phyloP scores from a whole-genome alignment of 441 rosid species.

The Rhodomyrtus psidioides region DNA sequence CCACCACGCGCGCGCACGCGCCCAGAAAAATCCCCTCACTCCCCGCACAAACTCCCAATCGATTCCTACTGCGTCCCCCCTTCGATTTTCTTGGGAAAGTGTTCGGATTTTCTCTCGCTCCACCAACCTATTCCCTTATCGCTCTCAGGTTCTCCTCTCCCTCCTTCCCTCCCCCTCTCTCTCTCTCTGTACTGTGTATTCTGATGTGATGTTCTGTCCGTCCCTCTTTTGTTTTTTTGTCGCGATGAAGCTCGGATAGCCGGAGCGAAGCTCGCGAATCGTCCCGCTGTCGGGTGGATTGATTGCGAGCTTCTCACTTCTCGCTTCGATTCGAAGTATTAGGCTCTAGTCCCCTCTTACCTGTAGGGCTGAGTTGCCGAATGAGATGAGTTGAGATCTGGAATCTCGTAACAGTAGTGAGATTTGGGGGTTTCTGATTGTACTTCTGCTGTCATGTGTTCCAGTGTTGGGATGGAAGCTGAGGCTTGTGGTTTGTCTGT shows the following conservation, averaged over 20 bases:
- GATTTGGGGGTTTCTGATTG: not conserved
- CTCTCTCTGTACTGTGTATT: not conserved
- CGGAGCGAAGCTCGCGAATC: not conserved
- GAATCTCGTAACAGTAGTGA: not conserved
- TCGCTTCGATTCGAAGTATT: not conserved
- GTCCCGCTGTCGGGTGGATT: not conserved
- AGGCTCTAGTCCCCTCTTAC: not conserved
- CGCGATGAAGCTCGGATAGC: not conserved
- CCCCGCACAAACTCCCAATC: not conserved
- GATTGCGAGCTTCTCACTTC: not conserved
- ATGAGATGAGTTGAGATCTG: not conserved
- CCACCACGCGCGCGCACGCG: not conserved
- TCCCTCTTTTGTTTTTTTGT: not conserved
- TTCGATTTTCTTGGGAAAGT: not conserved
- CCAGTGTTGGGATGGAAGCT: not conserved
- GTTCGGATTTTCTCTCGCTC: not conserved
- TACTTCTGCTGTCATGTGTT: not conserved
- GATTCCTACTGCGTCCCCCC: not conserved
- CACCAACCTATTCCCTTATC: not conserved
- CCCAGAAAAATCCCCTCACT: not conserved
- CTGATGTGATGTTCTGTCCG: not conserved
- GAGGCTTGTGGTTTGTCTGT: not conserved
- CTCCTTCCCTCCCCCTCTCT: not conserved
- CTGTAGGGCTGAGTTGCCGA: not conserved
- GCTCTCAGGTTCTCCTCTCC: constrained; percentile 1